Conservation (phyloP, 176 grass and related monocot species). For the Zoysia japonica region DNA sequence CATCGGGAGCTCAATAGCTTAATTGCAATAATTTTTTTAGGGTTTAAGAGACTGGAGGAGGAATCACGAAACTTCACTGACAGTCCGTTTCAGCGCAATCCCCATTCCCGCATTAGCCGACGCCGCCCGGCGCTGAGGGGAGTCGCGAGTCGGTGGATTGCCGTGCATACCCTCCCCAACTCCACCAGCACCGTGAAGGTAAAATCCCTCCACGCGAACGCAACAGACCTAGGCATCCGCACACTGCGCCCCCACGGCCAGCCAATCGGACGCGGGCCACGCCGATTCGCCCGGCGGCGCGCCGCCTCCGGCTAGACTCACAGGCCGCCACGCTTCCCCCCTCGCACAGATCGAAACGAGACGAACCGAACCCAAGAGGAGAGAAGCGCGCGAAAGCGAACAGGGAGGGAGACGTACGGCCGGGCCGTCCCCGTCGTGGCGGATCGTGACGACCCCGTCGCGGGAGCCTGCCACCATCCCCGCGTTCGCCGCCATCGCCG, state of each 20-base stretch:
- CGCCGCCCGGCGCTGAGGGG: not conserved
- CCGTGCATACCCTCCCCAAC: not conserved
- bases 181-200: not conserved
- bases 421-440: slow-evolving; percentile 56
- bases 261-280: slow-evolving; percentile 18
- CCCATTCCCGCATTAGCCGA: not conserved
- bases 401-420: slow-evolving; percentile 29
- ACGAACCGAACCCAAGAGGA: not conserved
- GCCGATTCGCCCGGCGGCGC: not conserved
- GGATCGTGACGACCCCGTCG: slow-evolving; percentile 74
- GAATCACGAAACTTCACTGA: not conserved
- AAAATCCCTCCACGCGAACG: not conserved
- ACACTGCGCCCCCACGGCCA: not conserved
- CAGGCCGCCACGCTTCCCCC: not conserved
- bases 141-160: no score
- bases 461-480: slow-evolving; percentile 83
- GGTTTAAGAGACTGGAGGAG: not conserved
- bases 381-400: not conserved
- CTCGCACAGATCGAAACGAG: not conserved
- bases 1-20: not conserved
- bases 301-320: slow-evolving; percentile 15
- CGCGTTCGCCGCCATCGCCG: slow-evolving; percentile 61
- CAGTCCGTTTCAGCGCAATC: not conserved
- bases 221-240: not conserved
- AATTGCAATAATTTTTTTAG: not conserved